A percentile compares a stretch with the other conserved stretches of the same genome.
Conservation (phyloP, 352 stramenopile genomes). For the Globisporangium yorkense region DNA sequence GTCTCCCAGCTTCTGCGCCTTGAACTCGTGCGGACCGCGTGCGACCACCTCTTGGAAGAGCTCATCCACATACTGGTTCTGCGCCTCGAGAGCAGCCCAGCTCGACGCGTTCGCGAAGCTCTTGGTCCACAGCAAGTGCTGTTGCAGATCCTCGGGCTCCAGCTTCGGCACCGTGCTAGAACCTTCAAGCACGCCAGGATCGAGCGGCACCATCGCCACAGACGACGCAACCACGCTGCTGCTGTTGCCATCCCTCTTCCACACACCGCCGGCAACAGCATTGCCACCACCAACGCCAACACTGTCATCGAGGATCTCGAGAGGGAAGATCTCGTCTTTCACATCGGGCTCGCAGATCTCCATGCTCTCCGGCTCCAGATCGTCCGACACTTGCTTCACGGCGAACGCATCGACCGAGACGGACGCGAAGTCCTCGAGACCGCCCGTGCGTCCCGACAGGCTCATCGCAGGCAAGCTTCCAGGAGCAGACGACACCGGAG, state of each 20-base stretch:
- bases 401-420: slow-evolving; percentile 7
- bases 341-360: slow-evolving; percentile 4
- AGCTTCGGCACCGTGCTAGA: neutral
- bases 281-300: neutral
- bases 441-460: slow-evolving; percentile 3
- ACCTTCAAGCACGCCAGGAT: neutral
- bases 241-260: neutral
- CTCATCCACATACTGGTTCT: slow-evolving; percentile 22
- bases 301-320: neutral
- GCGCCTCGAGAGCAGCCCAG: slow-evolving; percentile 9
- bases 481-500: neutral
- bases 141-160: neutral
- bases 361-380: slow-evolving; percentile 9
- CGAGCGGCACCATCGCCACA: neutral
- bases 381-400: slow-evolving; percentile 6
- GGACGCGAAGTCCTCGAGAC: slow-evolving; percentile 9
- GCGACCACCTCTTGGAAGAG: slow-evolving; percentile 14
- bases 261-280: neutral
- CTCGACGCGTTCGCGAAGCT: slow-evolving; percentile 3
- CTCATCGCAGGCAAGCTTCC: neutral
- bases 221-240: neutral
- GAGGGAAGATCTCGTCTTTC: slow-evolving; percentile 3
- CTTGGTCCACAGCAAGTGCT: slow-evolving; percentile 14
- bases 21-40: slow-evolving; percentile 26
- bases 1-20: slow-evolving; percentile 9